Evolutionary conservation across 2,329 filamentous ascomycete species (phyloP).

Genomic region (Cladorrhinum sp.): DNA sequence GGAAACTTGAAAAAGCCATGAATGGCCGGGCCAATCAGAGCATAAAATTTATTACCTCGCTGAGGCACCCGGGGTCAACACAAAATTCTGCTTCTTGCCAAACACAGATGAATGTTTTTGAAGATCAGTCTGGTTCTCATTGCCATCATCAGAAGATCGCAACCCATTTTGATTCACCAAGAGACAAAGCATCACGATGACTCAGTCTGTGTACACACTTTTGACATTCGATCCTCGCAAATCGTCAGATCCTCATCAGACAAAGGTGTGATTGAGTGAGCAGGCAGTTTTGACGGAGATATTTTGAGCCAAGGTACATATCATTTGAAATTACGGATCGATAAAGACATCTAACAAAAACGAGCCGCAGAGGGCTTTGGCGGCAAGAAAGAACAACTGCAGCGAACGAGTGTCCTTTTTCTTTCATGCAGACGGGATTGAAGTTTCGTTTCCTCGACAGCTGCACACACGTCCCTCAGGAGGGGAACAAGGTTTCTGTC

Average conservation of each 20-base stretch:
- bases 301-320: too few species aligned
- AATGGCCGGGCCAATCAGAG: not conserved
- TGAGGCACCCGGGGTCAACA: not conserved
- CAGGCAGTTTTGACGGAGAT: not conserved
- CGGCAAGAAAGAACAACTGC: not conserved
- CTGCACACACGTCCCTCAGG: too few species aligned
- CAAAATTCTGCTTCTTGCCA: not conserved
- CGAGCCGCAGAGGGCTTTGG: not conserved
- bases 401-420: too few species aligned
- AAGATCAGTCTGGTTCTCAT: not conserved
- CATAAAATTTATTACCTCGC: not conserved
- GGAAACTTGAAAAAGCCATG: not conserved
- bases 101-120: not conserved
- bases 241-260: not conserved
- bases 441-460: not conserved
- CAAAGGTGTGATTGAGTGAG: not conserved
- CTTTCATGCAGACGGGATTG: not conserved
- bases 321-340: too few species aligned
- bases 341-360: too few species aligned
- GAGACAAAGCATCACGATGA: not conserved
- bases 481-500: too few species aligned
- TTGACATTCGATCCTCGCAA: not conserved
- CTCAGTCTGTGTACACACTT: not conserved
- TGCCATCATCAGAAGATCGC: not conserved
- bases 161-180: not conserved